Percentiles rank a stretch among this genome's conserved stretches.
These are phyloP conservation scores for Lasiosphaeriaceae sp. DNA, from an alignment of 495 filamentous ascomycete species.

Conservation along the genomic window DNA sequence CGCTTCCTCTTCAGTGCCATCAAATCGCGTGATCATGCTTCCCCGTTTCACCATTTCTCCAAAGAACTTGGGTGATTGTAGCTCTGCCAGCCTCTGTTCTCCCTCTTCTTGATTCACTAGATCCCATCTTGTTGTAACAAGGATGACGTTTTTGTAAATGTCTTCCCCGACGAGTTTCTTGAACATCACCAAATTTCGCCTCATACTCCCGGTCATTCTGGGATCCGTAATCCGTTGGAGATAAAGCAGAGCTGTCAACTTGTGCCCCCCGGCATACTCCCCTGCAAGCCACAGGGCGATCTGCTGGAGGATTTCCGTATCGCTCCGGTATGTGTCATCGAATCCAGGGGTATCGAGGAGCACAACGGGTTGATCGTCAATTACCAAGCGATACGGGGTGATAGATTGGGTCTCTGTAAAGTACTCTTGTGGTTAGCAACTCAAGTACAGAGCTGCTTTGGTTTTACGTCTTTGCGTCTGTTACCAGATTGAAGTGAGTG, in stretches of 20 bases:
- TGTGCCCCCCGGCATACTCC: neutral
- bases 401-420: neutral
- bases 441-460: neutral
- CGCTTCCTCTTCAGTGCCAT: too few relatives aligned
- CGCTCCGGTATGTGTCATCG: neutral
- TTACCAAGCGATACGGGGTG: neutral
- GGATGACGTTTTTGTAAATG: neutral
- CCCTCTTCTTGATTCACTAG: neutral
- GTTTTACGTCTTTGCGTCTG: neutral
- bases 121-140: constrained; percentile 2
- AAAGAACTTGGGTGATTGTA: too few relatives aligned
- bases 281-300: neutral
- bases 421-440: neutral
- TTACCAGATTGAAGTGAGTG: neutral
- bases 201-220: neutral
- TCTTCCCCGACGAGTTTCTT: constrained; percentile 1
- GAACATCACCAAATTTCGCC: neutral
- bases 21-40: too few relatives aligned
- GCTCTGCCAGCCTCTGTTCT: constrained; percentile 1
- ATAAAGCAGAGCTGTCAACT: neutral
- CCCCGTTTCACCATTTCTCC: too few relatives aligned
- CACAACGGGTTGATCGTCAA: neutral
- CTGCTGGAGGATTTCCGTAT: neutral
- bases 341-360: constrained; percentile 2
- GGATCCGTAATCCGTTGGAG: constrained; percentile 2